Conservation (phyloP, 495 filamentous ascomycete genomes). For the Penicillium flavigenum region DNA sequence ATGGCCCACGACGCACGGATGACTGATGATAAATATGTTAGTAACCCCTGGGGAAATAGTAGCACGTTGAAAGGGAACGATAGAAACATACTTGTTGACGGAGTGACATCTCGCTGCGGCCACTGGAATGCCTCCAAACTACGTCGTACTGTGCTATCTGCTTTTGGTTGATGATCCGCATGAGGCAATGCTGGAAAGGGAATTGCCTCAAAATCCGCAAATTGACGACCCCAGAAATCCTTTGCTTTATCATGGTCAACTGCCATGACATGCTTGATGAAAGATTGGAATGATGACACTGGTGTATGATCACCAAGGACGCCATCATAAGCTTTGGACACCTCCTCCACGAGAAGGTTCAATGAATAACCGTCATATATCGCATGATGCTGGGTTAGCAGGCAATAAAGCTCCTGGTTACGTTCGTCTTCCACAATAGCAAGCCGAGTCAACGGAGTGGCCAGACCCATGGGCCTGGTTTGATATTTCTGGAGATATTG, state of each 20-base stretch:
- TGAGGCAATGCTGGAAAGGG: background rate
- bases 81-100: background rate
- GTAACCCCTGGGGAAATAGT: too few species aligned
- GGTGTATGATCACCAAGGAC: too few species aligned
- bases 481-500: background rate
- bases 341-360: background rate
- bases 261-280: background rate
- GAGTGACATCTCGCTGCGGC: background rate
- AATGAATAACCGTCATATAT: constrained; percentile 1
- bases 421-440: background rate
- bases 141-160: background rate
- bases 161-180: background rate
- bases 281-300: background rate
- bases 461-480: background rate
- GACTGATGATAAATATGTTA: background rate
- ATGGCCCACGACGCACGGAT: constrained; percentile 2
- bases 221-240: too few species aligned
- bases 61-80: too few species aligned
- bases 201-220: background rate
- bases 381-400: constrained; percentile 3
- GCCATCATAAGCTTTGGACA: background rate
- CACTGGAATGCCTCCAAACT: background rate
- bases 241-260: background rate
- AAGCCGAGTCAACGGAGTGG: background rate
- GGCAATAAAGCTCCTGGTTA: background rate